Percentiles rank a stretch among this genome's conserved stretches.
Evolutionary conservation across 2,329 filamentous ascomycete genomes (phyloP).

Genomic region (Cladophialophora carrionii): DNA sequence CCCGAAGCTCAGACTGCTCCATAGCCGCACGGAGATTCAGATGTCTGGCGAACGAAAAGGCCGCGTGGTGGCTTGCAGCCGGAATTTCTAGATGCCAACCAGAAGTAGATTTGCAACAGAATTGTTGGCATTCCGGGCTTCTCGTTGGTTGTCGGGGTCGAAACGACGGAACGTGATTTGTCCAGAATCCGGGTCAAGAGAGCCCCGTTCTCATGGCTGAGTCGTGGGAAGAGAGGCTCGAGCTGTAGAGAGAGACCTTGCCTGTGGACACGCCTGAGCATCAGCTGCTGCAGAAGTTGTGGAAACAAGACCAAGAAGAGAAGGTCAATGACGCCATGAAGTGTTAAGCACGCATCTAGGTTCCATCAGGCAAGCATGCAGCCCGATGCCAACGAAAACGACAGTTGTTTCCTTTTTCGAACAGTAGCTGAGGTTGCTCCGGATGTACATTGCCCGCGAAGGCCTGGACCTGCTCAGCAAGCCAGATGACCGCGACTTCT

Average conservation of each 20-base stretch:
- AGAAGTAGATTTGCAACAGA: background rate
- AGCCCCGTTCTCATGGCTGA: background rate
- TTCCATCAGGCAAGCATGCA: conserved; percentile 1
- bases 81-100: background rate
- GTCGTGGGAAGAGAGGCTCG: background rate
- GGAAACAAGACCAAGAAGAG: background rate
- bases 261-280: background rate
- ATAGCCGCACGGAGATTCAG: conserved; percentile 1
- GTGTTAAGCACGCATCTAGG: background rate
- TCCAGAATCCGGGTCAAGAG: background rate
- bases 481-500: background rate
- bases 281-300: background rate
- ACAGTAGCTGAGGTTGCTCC: background rate
- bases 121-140: background rate
- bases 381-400: background rate
- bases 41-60: background rate
- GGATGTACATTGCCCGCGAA: background rate
- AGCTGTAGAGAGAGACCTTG: no score
- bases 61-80: background rate
- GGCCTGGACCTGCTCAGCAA: conserved; percentile 1
- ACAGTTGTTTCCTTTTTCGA: conserved; percentile 2
- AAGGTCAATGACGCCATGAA: conserved; percentile 6
- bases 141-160: background rate
- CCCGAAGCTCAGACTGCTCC: background rate
- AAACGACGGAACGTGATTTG: background rate